phyloP scores from a whole-genome alignment of 352 stramenopile genomes.

The Globisporangium recalcitrans region DNA sequence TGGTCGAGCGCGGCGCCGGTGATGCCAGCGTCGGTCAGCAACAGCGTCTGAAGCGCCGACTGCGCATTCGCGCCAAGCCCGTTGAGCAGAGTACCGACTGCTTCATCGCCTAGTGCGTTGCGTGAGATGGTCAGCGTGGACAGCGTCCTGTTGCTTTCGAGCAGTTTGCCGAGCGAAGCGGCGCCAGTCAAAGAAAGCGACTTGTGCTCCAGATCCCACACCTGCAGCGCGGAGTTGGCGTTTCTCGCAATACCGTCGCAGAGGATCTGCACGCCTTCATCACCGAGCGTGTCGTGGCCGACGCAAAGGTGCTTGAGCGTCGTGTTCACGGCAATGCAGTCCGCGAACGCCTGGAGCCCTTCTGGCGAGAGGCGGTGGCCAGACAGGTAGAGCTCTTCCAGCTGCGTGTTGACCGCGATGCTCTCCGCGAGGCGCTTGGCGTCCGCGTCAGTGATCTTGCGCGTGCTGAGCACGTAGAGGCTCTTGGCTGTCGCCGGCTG shows the following conservation, averaged over 20 bases:
- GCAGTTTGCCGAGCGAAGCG: constrained; percentile 42
- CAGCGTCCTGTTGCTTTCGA: constrained; percentile 40
- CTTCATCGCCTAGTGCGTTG: constrained; percentile 50
- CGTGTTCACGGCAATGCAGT: constrained; percentile 59
- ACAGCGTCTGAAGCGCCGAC: constrained; percentile 30
- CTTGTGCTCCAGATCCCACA: constrained; percentile 77
- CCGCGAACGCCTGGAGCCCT: constrained; percentile 49
- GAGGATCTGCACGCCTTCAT: constrained; percentile 39
- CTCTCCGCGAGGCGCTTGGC: constrained; percentile 38
- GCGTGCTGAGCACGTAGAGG: constrained; percentile 73
- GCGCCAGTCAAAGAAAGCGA: constrained; percentile 40
- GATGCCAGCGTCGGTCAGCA: constrained; percentile 43
- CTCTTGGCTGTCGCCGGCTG: constrained; percentile 54
- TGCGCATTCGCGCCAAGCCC: constrained; percentile 35
- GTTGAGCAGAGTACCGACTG: constrained; percentile 30
- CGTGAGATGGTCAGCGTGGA: constrained; percentile 50
- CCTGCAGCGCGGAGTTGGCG: constrained; percentile 36
- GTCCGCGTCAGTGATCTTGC: constrained; percentile 55
- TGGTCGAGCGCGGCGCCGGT: constrained; percentile 40
- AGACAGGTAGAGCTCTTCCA: constrained; percentile 77
- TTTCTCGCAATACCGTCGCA: constrained; percentile 52
- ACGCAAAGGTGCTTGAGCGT: constrained; percentile 66
- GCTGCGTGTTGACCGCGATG: constrained; percentile 49
- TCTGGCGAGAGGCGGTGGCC: constrained; percentile 48
- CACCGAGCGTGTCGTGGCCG: constrained; percentile 51